These are phyloP conservation scores for Candolleomyces aberdarensis DNA, from an alignment of 768 basidiomycete genomes.

Conservation along the genomic window DNA sequence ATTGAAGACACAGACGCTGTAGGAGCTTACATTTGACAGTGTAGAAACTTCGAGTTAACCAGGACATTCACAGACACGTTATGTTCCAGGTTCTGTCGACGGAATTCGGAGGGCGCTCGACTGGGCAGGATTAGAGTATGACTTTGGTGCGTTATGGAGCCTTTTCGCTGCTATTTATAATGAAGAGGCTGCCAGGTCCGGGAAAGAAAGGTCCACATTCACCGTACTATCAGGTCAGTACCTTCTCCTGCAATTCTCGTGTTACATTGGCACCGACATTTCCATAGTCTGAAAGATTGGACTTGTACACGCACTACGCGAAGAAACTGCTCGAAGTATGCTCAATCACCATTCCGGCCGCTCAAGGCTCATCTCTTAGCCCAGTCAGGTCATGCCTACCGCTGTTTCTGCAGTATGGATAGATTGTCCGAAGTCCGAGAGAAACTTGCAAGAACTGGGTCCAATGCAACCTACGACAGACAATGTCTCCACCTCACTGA, in stretches of 20 bases:
- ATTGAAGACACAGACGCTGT: constrained; percentile 97
- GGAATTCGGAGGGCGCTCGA: constrained; percentile 70
- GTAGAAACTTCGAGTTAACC: not conserved
- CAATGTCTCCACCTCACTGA: constrained; percentile 81
- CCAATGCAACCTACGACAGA: constrained; percentile 83
- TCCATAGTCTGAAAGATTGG: constrained; percentile 81
- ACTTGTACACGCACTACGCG: constrained; percentile 77
- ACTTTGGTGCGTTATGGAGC: constrained; percentile 62
- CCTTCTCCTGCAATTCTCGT: not conserved
- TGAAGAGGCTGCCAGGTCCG: constrained; percentile 53
- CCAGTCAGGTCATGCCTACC: constrained; percentile 86
- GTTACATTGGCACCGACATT: constrained; percentile 3
- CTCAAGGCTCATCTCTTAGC: not conserved
- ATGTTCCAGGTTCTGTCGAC: constrained; percentile 83
- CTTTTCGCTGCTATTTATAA: not conserved
- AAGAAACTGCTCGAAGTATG: constrained; percentile 73
- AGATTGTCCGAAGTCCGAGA: constrained; percentile 66
- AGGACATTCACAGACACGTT: constrained; percentile 53
- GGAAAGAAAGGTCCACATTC: constrained; percentile 69
- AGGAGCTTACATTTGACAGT: constrained; percentile 19
- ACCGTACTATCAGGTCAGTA: constrained; percentile 81
- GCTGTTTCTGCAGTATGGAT: constrained; percentile 88
- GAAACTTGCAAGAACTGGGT: constrained; percentile 68
- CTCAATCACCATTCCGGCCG: constrained; percentile 3
- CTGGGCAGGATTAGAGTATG: constrained; percentile 92